Conservation (phyloP, 768 basidiomycete genomes). For the Psilocybe sp. region DNA sequence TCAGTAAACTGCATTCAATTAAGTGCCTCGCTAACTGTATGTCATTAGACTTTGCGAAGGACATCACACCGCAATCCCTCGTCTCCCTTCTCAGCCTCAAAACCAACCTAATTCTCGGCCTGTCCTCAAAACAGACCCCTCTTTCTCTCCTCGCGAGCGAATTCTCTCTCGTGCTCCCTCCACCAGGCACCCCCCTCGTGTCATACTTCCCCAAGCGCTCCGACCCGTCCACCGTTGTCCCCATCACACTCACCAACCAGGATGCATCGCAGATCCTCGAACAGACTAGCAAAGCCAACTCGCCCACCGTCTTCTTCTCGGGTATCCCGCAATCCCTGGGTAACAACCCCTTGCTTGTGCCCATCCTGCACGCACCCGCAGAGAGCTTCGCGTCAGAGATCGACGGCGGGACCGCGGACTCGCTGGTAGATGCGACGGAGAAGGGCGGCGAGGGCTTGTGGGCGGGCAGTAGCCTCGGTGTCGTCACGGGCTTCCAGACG, state of each 20-base stretch:
- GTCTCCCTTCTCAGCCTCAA: conserved; percentile 64
- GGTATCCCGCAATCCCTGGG: conserved; percentile 65
- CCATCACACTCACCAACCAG: conserved; percentile 48
- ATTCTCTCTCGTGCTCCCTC: conserved; percentile 87
- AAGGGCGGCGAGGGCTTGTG: conserved; percentile 78
- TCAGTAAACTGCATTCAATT: conserved; percentile 32
- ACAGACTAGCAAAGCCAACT: conserved; percentile 29
- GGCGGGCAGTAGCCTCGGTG: conserved; percentile 72
- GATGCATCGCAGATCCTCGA: conserved; percentile 38
- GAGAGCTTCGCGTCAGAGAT: conserved; percentile 78
- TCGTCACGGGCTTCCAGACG: conserved; percentile 91
- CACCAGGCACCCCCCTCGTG: conserved; percentile 77
- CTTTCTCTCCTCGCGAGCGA: conserved; percentile 81
- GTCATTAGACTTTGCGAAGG: conserved; percentile 57
- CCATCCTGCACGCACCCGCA: conserved; percentile 74
- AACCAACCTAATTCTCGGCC: conserved; percentile 82
- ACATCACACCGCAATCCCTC: conserved; percentile 81
- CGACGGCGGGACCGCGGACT: conserved; percentile 59
- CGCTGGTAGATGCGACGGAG: conserved; percentile 67
- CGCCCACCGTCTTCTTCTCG: conserved; percentile 70
- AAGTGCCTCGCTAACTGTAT: not conserved
- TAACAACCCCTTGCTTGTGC: conserved; percentile 76
- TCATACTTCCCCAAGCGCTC: conserved; percentile 82
- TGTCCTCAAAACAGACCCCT: conserved; percentile 73
- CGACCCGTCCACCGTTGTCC: conserved; percentile 63